These are phyloP conservation scores for Cordyceps cateniannulata DNA, from an alignment of 2,329 filamentous ascomycete species.

Conservation along the genomic window DNA sequence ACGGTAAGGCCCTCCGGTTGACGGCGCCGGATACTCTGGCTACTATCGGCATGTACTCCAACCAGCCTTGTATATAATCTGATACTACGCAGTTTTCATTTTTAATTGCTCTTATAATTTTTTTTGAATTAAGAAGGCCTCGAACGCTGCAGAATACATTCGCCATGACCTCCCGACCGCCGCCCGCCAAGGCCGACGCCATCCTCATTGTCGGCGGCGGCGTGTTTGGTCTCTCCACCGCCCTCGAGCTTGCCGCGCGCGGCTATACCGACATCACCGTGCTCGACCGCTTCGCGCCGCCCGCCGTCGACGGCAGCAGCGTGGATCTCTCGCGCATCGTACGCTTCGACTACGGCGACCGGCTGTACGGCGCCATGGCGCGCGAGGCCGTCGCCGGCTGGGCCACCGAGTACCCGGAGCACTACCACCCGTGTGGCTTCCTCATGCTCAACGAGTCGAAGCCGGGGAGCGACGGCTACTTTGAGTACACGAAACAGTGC, in stretches of 20 bases:
- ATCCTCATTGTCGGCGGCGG: conserved; percentile 25
- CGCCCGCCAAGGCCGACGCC: conserved; percentile 14
- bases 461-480: conserved; percentile 8
- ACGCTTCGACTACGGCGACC: conserved; percentile 55
- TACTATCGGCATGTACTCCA: neutral
- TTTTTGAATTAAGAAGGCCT: no score
- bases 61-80: neutral
- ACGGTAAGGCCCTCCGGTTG: neutral
- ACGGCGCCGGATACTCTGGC: no score
- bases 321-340: conserved; percentile 37
- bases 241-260: conserved; percentile 20
- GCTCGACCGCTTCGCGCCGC: conserved; percentile 29
- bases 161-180: neutral
- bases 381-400: conserved; percentile 23
- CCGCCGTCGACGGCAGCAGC: conserved; percentile 31
- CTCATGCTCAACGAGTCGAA: conserved; percentile 21
- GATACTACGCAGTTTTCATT: no score
- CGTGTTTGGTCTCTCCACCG: conserved; percentile 25
- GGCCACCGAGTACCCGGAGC: conserved; percentile 21
- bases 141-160: no score
- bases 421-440: conserved; percentile 27
- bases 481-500: conserved; percentile 18
- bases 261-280: conserved; percentile 29
- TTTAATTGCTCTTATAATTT: no score
- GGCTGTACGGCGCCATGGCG: conserved; percentile 55